Conservation (phyloP, 495 filamentous ascomycete genomes). For the Penicillium nucicola region DNA sequence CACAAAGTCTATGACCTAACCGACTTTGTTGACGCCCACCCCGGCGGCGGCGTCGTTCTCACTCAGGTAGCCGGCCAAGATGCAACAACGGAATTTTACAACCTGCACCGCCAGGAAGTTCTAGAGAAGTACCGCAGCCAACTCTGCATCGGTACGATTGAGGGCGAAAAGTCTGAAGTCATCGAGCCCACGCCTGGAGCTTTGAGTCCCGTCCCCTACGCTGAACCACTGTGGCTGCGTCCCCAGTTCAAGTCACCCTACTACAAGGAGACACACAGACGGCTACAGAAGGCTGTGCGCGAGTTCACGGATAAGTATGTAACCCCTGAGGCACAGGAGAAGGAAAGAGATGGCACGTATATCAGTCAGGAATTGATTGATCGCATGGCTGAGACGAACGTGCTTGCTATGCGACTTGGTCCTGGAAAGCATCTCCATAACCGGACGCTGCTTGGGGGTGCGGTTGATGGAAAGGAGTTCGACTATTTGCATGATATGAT, state of each 20-base stretch:
- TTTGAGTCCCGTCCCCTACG: conserved; percentile 73
- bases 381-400: conserved; percentile 67
- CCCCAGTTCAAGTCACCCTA: conserved; percentile 79
- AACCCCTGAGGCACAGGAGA: conserved; percentile 71
- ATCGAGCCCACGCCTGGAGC: conserved; percentile 68
- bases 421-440: conserved; percentile 81
- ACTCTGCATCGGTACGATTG: conserved; percentile 72
- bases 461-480: conserved; percentile 73
- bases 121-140: conserved; percentile 66
- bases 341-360: conserved; percentile 70
- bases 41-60: conserved; percentile 55
- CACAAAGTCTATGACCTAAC: conserved; percentile 60
- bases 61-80: conserved; percentile 54
- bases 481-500: conserved; percentile 88
- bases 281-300: conserved; percentile 68
- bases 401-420: conserved; percentile 79
- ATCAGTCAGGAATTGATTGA: conserved; percentile 78
- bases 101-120: conserved; percentile 60
- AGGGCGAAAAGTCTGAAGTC: conserved; percentile 71
- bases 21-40: conserved; percentile 56
- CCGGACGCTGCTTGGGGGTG: conserved; percentile 63
- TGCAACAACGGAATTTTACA: conserved; percentile 54
- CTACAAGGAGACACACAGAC: conserved; percentile 72
- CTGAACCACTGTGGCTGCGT: conserved; percentile 76
- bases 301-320: conserved; percentile 70